Evolutionary conservation across 805 yeast species (phyloP).

Genomic region (Kluyveromyces wickerhamii): DNA sequence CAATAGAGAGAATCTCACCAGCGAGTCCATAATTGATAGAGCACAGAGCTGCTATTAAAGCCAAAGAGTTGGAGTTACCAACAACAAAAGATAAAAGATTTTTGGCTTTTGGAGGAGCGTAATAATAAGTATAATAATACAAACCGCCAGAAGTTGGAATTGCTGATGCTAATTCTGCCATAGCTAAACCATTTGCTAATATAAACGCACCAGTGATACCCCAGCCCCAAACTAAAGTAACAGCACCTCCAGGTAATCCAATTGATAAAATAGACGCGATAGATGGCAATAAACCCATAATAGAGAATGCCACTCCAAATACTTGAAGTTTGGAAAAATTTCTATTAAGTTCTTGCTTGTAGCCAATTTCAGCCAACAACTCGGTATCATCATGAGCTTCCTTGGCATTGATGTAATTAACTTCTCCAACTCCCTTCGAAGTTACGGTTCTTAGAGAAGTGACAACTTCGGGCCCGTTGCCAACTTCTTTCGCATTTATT

Average conservation of each 20-base stretch:
- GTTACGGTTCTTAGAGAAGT: conserved; percentile 9
- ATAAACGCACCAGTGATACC: conserved; percentile 40
- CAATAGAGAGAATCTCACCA: conserved; percentile 44
- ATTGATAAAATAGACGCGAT: conserved; percentile 41
- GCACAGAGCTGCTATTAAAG: conserved; percentile 51
- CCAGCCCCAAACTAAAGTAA: conserved; percentile 63
- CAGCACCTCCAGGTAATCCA: conserved; percentile 50
- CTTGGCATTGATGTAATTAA: conserved; percentile 21
- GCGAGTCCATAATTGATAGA: conserved; percentile 56
- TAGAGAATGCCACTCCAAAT: conserved; percentile 64
- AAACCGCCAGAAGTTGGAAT: conserved; percentile 64
- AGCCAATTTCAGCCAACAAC: conserved; percentile 47
- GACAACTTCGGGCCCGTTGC: conserved; percentile 1
- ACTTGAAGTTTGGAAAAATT: conserved; percentile 55
- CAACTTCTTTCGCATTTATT: not conserved
- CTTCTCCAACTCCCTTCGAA: conserved; percentile 9
- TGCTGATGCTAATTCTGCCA: conserved; percentile 53
- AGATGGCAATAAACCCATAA: conserved; percentile 52
- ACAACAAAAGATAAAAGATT: conserved; percentile 45
- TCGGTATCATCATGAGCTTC: conserved; percentile 22
- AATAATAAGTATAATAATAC: conserved; percentile 51
- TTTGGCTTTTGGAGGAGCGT: conserved; percentile 42
- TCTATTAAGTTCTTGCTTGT: conserved; percentile 61
- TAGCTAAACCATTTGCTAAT: conserved; percentile 41
- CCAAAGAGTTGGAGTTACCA: conserved; percentile 54